Conservation (phyloP, 495 filamentous ascomycete genomes). For the Annulohypoxylon moriforme region DNA sequence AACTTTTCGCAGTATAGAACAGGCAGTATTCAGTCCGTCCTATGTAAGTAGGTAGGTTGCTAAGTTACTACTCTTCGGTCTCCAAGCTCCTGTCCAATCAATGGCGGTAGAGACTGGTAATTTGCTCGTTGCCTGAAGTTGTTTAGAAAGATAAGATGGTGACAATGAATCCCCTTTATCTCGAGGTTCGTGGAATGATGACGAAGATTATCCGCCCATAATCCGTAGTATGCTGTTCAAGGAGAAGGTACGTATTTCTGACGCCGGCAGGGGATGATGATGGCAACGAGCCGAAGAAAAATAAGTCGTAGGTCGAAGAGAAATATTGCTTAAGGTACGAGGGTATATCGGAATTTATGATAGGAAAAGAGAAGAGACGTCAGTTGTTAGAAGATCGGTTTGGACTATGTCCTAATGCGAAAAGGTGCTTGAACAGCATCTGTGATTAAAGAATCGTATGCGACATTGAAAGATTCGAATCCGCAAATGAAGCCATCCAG, state of each 20-base stretch:
- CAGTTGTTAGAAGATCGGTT: slow-evolving; percentile 7
- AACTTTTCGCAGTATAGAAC: slow-evolving; percentile 8
- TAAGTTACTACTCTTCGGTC: slow-evolving; percentile 20
- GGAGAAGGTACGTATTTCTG: slow-evolving; percentile 14
- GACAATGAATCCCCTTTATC: neutral
- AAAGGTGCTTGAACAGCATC: slow-evolving; percentile 20
- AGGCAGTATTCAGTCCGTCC: neutral
- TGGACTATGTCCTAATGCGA: slow-evolving; percentile 10
- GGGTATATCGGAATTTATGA: slow-evolving; percentile 39
- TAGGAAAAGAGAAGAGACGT: slow-evolving; percentile 24
- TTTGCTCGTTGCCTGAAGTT: slow-evolving; percentile 11
- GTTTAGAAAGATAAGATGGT: slow-evolving; percentile 13
- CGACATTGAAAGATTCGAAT: neutral
- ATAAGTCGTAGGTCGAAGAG: slow-evolving; percentile 33
- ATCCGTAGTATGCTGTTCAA: slow-evolving; percentile 23
- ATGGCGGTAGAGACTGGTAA: slow-evolving; percentile 42
- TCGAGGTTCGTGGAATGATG: slow-evolving; percentile 11
- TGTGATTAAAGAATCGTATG: slow-evolving; percentile 13
- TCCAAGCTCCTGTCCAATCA: slow-evolving; percentile 40
- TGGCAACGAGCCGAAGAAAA: slow-evolving; percentile 5
- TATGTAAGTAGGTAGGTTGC: neutral
- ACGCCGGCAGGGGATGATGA: neutral
- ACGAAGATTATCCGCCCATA: neutral
- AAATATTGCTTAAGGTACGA: slow-evolving; percentile 23
- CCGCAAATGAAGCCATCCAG: neutral